phyloP scores from a whole-genome alignment of 305 asterid species.

The Fraxinus velutina region DNA sequence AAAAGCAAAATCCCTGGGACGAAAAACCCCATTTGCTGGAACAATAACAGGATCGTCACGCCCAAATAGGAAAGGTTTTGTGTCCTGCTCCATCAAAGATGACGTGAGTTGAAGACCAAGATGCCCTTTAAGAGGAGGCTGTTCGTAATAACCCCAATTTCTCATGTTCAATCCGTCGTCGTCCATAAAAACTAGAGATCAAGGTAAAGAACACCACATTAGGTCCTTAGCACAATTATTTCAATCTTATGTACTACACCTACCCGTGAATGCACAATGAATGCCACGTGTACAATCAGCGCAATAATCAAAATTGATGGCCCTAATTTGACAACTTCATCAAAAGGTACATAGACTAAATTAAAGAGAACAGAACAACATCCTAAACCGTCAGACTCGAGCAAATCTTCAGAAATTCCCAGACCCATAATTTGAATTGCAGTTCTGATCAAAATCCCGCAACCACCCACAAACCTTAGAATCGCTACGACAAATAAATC shows the following conservation, averaged over 20 bases:
- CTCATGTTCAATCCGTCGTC: constrained; percentile 74
- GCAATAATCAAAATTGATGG: neutral
- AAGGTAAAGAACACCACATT: constrained; percentile 28
- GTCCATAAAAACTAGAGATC: constrained; percentile 62
- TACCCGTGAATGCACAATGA: constrained; percentile 8
- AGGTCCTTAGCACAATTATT: constrained; percentile 9
- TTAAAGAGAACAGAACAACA: constrained; percentile 5
- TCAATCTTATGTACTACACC: neutral
- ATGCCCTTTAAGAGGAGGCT: constrained; percentile 51
- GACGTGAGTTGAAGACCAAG: constrained; percentile 84
- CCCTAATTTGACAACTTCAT: neutral
- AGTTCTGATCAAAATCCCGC: constrained; percentile 2
- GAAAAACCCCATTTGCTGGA: constrained; percentile 57
- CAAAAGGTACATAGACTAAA: neutral
- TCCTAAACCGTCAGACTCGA: constrained; percentile 9
- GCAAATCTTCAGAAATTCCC: neutral
- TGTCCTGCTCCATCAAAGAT: constrained; percentile 61
- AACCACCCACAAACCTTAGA: neutral
- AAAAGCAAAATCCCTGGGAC: constrained; percentile 58
- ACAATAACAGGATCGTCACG: constrained; percentile 58
- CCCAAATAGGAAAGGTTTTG: constrained; percentile 56
- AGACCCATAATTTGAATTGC: constrained; percentile 20
- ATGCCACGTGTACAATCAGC: neutral
- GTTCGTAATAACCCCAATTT: constrained; percentile 93
- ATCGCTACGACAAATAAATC: neutral